A percentile compares a stretch with the other conserved stretches of the same genome.
phyloP scores from a whole-genome alignment of 805 yeast species.

The Metschnikowia matae region DNA sequence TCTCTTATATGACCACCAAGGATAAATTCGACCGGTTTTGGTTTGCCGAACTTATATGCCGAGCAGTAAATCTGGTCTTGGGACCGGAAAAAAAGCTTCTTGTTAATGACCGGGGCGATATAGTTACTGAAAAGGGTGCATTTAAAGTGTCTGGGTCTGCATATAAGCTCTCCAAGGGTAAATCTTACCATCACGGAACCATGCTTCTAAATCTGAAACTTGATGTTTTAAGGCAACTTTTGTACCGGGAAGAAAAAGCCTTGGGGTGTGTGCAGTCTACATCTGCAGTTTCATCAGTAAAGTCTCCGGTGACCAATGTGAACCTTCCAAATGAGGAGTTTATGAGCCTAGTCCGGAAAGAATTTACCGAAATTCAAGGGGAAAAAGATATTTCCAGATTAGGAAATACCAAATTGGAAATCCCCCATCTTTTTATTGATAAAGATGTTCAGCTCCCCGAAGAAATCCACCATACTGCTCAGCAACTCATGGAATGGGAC shows the following conservation, averaged over 20 bases:
- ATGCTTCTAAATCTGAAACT: slow-evolving; percentile 74
- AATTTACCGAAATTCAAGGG: slow-evolving; percentile 34
- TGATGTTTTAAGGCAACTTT: slow-evolving; percentile 52
- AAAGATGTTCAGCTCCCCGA: slow-evolving; percentile 27
- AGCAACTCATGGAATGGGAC: slow-evolving; percentile 52
- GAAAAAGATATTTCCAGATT: no score
- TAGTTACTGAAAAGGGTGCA: slow-evolving; percentile 41
- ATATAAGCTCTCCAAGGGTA: slow-evolving; percentile 74
- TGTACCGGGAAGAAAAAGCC: slow-evolving; percentile 44
- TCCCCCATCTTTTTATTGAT: slow-evolving; percentile 20
- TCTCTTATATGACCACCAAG: slow-evolving; percentile 71
- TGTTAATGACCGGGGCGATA: slow-evolving; percentile 79
- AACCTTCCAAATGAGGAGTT: slow-evolving; percentile 23
- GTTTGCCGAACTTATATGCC: slow-evolving; percentile 45
- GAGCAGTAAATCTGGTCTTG: slow-evolving; percentile 24
- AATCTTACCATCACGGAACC: slow-evolving; percentile 93
- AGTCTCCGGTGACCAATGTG: slow-evolving; percentile 73
- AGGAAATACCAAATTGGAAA: neutral
- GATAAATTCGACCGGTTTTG: slow-evolving; percentile 57
- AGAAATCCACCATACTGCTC: slow-evolving; percentile 39
- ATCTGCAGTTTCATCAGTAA: slow-evolving; percentile 68
- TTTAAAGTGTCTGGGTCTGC: slow-evolving; percentile 90
- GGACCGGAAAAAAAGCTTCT: slow-evolving; percentile 25
- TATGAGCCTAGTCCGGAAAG: slow-evolving; percentile 22
- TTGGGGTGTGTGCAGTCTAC: slow-evolving; percentile 42